Base-by-base conservation (phyloP, 805 yeast genomes). In the Naumovozyma baii region DNA sequence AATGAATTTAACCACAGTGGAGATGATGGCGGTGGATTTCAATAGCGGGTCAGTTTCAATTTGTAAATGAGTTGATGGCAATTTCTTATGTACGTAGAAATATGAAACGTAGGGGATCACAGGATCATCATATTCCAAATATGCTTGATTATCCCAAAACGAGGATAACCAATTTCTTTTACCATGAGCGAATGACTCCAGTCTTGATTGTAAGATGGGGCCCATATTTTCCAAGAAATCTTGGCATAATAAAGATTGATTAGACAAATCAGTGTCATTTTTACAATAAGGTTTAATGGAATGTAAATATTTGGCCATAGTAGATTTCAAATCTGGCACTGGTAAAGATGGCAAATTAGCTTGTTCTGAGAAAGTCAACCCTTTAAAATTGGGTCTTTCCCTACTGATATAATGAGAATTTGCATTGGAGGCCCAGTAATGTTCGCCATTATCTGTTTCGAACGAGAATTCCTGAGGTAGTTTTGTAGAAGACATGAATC, bases 111-210 rank as follows among this genome's bases (percentile, higher is more conserved):
- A 88, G 10, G 97, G 96, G 19, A 84, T 83, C n/a, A 90, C 83
- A 0, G 97, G 95, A 62, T 86, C 97, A 49, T 92, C 73, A 66
- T 86, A 88, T 31, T 82, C 78, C 68, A 90, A 69, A 64, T 90
- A 90, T 16, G 96, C 95, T 50, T 83, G 84, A 52, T 83, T 82
- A 61, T 90, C 95, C 98, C 98, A 90, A 72, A 81, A 86, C 44
- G 76, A 80, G 35, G 83, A 74, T 53, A 90, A 70, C 98, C 98
- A 90, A 62, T 90, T 90, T 57, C 86, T 80, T 41, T 64, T 68
- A 39, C 55, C 64, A 22, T 63, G 51, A 20, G 90, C 80, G 49
- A 76, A 75, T 18, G 70, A 65, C 29, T 61, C 55, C 39, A 90
- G 70, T 44, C 88, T 72, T 41, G 67, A 48, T 58, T 90, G 97